Evolutionary conservation across 2,329 filamentous ascomycete species (phyloP), one percentile per base, ranked within the genome.

Genomic region (Xylaria sp.): DNA sequence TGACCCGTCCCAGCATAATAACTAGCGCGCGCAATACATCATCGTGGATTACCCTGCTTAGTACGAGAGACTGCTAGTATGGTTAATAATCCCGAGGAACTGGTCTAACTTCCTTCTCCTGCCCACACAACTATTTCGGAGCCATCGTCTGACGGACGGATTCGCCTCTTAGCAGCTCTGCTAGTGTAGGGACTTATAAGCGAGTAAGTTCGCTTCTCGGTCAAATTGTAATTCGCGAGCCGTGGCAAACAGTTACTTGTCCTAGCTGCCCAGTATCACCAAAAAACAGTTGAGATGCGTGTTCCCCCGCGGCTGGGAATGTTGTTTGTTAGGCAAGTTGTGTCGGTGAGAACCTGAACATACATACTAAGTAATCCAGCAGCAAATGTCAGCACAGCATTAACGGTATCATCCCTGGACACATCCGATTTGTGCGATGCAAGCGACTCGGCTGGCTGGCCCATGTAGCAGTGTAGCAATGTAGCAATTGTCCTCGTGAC

Each of bases 381-480:
- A 25, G 53, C 23, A 62, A 53, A 63, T 6, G 51, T 63, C 55
- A 64, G 48, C 65, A 63, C 32, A 63, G 37, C 55, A 42, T 55
- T 35, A 25, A 47, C 60, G 55, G 54, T 50, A 60, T 42, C 48
- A 40, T 44, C 27, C 18, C 59, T 58, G 18, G 37, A 42, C 40
- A 25, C 54, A 63, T 67, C 67, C 67, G 63, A 69, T 67, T 69
- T 60, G 67, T 44, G 50, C 47, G 27, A 60, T 64, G 50, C 48
- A 60, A 44, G 48, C 54, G 13, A 40, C 37, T 51, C n/a, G 57
- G 61, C 50, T 60, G 51, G 63, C 59, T 67, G 59, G 53, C 29
- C 54, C 18, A 23, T 47, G 44, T 47, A 47, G 37, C 37, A 40
- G 37, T 40, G 37, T 40, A 40, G 44, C 44, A 47, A 47, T 47